Evolutionary conservation across 2,329 filamentous ascomycete species (phyloP).

Genomic region (Diaporthe longicolla): DNA sequence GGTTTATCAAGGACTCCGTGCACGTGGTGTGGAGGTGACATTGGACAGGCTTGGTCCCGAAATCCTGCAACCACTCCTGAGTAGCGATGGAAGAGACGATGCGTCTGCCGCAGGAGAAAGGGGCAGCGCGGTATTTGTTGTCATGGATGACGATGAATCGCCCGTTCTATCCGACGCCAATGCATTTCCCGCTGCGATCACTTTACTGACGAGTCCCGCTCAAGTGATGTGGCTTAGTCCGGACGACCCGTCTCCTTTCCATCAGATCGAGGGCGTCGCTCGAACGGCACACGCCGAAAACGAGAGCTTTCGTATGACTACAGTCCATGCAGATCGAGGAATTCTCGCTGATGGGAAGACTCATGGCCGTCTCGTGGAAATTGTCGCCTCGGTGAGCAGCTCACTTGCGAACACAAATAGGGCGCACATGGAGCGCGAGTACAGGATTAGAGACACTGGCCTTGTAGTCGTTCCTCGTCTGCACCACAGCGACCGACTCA

Average conservation of each 20-base stretch:
- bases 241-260: constrained; percentile 37
- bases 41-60: too few relatives aligned
- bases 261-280: constrained; percentile 44
- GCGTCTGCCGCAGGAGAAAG: too few relatives aligned
- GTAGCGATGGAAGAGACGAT: too few relatives aligned
- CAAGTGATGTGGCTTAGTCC: constrained; percentile 43
- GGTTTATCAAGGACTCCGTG: too few relatives aligned
- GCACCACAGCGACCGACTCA: constrained; percentile 40
- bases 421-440: constrained; percentile 14
- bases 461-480: constrained; percentile 43
- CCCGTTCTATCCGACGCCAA: constrained; percentile 11
- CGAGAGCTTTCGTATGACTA: constrained; percentile 40
- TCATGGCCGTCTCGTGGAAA: background rate
- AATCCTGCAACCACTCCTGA: too few relatives aligned
- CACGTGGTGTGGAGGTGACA: too few relatives aligned
- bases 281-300: constrained; percentile 46
- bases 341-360: constrained; percentile 7
- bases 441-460: constrained; percentile 28
- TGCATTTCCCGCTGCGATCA: background rate
- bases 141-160: background rate
- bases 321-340: constrained; percentile 38
- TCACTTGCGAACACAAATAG: background rate
- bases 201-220: constrained; percentile 33
- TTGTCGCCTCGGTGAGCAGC: background rate
- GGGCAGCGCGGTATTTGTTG: too few relatives aligned